A percentile compares a stretch with the other conserved stretches of the same genome.
Evolutionary conservation across 208 protist genomes (phyloP).

Genomic region (Giardia duodenalis): DNA sequence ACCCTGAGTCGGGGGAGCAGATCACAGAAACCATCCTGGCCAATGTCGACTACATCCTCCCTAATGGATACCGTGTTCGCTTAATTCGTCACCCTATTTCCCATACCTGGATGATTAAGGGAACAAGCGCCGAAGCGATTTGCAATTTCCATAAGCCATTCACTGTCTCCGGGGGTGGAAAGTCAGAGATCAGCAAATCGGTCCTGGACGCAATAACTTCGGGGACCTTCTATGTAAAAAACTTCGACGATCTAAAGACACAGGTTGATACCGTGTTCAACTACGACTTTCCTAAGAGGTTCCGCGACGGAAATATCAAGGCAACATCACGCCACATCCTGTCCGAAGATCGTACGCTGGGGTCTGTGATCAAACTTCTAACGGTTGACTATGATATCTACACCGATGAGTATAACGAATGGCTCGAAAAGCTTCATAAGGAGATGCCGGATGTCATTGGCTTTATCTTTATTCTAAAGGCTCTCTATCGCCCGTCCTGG

Average conservation of each 20-base stretch:
- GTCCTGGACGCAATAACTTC: slow-evolving; percentile 42
- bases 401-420: slow-evolving; percentile 43
- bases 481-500: slow-evolving; percentile 34
- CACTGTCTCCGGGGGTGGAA: slow-evolving; percentile 48
- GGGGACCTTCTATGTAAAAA: slow-evolving; percentile 36
- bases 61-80: slow-evolving; percentile 44
- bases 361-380: slow-evolving; percentile 44
- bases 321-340: background rate
- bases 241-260: slow-evolving; percentile 39
- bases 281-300: slow-evolving; percentile 42
- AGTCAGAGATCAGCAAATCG: slow-evolving; percentile 50
- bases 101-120: slow-evolving; percentile 38
- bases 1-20: slow-evolving; percentile 20
- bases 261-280: slow-evolving; percentile 34
- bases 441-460: slow-evolving; percentile 3
- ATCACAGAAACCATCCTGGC: slow-evolving; percentile 31
- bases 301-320: slow-evolving; percentile 4
- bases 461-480: slow-evolving; percentile 41
- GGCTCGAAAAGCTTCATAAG: slow-evolving; percentile 27
- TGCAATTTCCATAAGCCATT: slow-evolving; percentile 39
- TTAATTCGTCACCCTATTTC: slow-evolving; percentile 34
- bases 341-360: slow-evolving; percentile 31
- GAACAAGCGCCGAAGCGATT: slow-evolving; percentile 25
- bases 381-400: slow-evolving; percentile 15
- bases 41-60: slow-evolving; percentile 43